Evolutionary conservation across 139 green algal genomes (phyloP), one percentile per base, ranked within the genome.

Genomic region (Tetraselmis chui): DNA sequence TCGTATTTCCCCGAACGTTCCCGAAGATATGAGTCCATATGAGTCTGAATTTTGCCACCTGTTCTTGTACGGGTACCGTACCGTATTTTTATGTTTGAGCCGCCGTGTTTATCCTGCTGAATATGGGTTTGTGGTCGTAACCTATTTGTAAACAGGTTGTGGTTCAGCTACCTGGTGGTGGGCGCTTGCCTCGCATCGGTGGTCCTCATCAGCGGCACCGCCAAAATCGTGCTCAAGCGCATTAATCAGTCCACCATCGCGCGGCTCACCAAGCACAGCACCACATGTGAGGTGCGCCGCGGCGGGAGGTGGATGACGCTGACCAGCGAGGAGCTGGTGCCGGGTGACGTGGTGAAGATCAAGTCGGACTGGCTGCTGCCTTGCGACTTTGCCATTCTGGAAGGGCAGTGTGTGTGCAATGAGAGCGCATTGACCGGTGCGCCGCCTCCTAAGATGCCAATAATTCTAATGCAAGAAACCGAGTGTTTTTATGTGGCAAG

Each of bases 341-440:
- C 81, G 1, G 81, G 81, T 1, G 81, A 84, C 30, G 67, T 84
- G 30, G 77, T 84, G 25, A 59, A 59, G 28, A 28, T 84, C 25
- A 25, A 26, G 0, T 75, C 81, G 22, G 77, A 79, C 32, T 78
- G 75, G 59, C 27, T 75, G 30, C 29, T 84, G 30, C 81, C 81
- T 23, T 84, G 81, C n/a, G 81, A 84, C 1, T 31, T 78, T 30
- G 81, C 59, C 75, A 0, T 84, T n/a, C 30, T 84, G 11, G 74
- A 80, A 30, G 81, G 81, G 29, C 59, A 25, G 32, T 84, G 81
- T 74, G 81, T 84, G 1, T 78, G 74, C 30, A 79, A 84, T 45
- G 81, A 84, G 81, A 59, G 59, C 18, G 58, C 77, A 29, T 27
- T 84, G 59, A 84, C 31, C 29, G 45, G 45, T 67, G 18, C 11